Percentiles rank a stretch among this genome's conserved stretches.
Conservation (phyloP, 331 rosid species). For the Spiraea crenata region DNA sequence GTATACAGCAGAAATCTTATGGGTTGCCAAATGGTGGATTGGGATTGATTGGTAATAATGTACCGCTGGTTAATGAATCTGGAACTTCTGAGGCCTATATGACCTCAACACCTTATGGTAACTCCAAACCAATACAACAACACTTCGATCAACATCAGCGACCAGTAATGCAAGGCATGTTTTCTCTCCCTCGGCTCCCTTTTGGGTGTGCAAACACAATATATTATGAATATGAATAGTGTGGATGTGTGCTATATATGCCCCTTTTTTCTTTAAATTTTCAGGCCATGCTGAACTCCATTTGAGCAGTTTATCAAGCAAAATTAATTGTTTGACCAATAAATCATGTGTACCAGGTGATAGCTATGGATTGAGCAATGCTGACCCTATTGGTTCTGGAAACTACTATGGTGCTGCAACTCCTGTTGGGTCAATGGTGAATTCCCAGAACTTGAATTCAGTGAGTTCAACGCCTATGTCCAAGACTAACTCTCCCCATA, state of each 20-base stretch:
- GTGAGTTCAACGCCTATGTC: constrained; percentile 59
- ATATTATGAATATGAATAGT: neutral
- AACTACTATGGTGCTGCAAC: constrained; percentile 56
- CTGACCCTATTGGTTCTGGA: constrained; percentile 68
- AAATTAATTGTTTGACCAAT: constrained; percentile 26
- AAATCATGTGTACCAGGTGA: constrained; percentile 60
- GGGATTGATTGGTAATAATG: constrained; percentile 69
- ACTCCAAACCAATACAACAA: constrained; percentile 51
- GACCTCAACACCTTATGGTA: constrained; percentile 38
- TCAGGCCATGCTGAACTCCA: neutral
- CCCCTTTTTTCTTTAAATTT: neutral
- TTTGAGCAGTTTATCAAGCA: constrained; percentile 9
- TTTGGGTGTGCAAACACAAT: neutral
- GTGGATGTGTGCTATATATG: neutral
- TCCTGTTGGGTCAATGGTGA: constrained; percentile 70
- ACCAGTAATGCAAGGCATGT: constrained; percentile 59
- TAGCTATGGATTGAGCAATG: constrained; percentile 62
- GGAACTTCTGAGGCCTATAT: constrained; percentile 65
- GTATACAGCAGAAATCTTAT: constrained; percentile 66
- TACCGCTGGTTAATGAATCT: constrained; percentile 58
- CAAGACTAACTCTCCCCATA: constrained; percentile 52
- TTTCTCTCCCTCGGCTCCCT: constrained; percentile 16
- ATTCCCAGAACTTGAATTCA: constrained; percentile 59
- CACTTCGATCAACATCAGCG: constrained; percentile 50
- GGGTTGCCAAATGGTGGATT: constrained; percentile 69